Percentiles rank a stretch among this genome's conserved stretches.
Conservation (phyloP, 2,329 filamentous ascomycete genomes). For the Incumbomyces delicatus region DNA sequence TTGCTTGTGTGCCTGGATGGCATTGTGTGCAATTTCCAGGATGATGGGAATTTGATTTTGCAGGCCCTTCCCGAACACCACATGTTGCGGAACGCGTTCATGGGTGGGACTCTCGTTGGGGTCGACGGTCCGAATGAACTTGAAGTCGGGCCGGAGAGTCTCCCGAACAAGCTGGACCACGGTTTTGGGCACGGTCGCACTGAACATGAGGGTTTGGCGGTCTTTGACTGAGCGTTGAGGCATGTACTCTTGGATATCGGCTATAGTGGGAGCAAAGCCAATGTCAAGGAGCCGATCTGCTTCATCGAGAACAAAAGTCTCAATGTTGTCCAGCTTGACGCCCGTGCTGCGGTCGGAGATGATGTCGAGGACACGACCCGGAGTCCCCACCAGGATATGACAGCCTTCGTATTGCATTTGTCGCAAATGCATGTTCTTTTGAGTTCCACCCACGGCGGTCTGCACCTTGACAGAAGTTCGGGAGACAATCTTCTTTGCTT, state of each 20-base stretch:
- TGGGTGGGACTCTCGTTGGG: conserved; percentile 73
- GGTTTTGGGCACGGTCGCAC: conserved; percentile 77
- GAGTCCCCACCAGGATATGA: conserved; percentile 39
- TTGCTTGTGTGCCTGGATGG: conserved; percentile 28
- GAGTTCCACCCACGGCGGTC: conserved; percentile 84
- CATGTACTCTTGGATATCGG: conserved; percentile 41
- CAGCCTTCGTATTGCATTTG: conserved; percentile 52
- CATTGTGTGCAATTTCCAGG: conserved; percentile 62
- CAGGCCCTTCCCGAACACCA: conserved; percentile 57
- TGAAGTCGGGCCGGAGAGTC: conserved; percentile 73
- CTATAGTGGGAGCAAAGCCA: conserved; percentile 46
- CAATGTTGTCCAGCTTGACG: conserved; percentile 37
- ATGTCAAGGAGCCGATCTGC: conserved; percentile 58
- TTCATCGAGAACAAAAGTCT: conserved; percentile 47
- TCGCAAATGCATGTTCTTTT: conserved; percentile 58
- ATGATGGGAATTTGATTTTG: conserved; percentile 69
- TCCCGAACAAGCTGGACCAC: conserved; percentile 69
- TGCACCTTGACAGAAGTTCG: conserved; percentile 60
- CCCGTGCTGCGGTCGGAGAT: conserved; percentile 33
- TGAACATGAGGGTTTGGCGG: conserved; percentile 89
- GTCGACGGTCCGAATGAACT: conserved; percentile 81
- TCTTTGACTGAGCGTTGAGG: conserved; percentile 40
- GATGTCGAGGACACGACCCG: conserved; percentile 39
- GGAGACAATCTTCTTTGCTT: conserved; percentile 40
- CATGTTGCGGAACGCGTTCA: conserved; percentile 72